Evolutionary conservation across 2,329 filamentous ascomycete genomes (phyloP), one percentile per base, ranked within the genome.

Genomic region (Chalara sp.): DNA sequence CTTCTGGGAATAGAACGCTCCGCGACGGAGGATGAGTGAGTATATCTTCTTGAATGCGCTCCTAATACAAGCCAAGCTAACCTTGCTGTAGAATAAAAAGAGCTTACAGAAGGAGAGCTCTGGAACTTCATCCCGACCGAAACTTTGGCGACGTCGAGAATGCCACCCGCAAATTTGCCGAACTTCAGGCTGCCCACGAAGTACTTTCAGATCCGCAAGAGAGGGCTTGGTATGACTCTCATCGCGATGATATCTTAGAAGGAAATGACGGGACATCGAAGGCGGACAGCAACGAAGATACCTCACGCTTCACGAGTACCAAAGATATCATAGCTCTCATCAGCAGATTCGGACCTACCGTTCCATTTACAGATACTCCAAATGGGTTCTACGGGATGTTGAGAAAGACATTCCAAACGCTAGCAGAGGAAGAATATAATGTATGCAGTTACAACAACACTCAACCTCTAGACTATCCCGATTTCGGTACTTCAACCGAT

Each of bases 131-230:
- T 67, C 93, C 93, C 0, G 93, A 99, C 69, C 87, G 91, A 59
- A 99, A 99, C 68, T 85, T 87, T 66, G 85, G 87, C 61, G 85
- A 96, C 64, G 84, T 86, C 54, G 89, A 95, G 62, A 80, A 83
- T 56, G 84, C 92, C 2, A 99, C 93, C 1, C 80, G 76, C 58
- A 82, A 84, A 48, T 99, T 99, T 66, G 90, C 93, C 46, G 90
- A 96, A 65, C 78, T 97, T 31, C 92, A 96, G 67, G 80, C 90
- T 35, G 93, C 93, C 44, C 95, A 99, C 67, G 89, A 97, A 67
- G 82, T 99, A n/a, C 79, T 99, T 1, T 95, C 91, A 1, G 93
- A 99, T 67, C 84, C 90, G 8, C 92, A 99, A 66, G 93, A 99
- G 68, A 83, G 93, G 60, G 86, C 91, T 32, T 99, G 93, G 93